phyloP scores from a whole-genome alignment of 2,329 filamentous ascomycete species.

The Colletotrichum orchidophilum region DNA sequence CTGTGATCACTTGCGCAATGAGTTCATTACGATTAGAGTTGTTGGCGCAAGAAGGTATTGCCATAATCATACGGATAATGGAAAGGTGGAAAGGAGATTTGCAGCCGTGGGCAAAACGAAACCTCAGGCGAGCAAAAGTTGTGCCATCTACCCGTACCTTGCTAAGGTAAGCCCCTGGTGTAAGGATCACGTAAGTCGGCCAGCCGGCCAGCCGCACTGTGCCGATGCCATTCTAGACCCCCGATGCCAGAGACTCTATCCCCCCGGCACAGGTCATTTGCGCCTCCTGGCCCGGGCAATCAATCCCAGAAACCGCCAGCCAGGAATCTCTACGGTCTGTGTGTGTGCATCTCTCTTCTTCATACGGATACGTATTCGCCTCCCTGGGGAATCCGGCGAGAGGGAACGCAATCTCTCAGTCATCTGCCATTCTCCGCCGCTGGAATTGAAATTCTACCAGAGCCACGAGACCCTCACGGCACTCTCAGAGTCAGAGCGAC shows the following conservation, averaged over 20 bases:
- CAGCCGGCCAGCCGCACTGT: background rate
- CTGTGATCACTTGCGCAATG: background rate
- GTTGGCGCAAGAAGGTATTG: background rate
- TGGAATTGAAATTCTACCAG: background rate
- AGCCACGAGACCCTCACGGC: background rate
- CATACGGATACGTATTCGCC: background rate
- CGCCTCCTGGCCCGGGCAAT: conserved; percentile 19
- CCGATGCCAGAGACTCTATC: background rate
- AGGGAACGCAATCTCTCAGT: background rate
- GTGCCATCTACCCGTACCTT: no score
- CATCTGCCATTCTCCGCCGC: background rate
- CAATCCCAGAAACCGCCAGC: conserved; percentile 14
- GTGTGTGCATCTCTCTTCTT: background rate
- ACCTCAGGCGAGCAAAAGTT: background rate
- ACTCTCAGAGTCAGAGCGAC: no score
- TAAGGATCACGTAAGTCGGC: background rate
- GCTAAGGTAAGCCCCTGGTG: no score
- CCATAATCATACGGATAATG: no score
- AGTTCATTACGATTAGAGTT: background rate
- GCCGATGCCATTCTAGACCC: conserved; percentile 7
- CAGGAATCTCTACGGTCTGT: conserved; percentile 23
- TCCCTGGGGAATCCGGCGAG: background rate
- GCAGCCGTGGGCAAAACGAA: background rate
- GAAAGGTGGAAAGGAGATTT: no score
- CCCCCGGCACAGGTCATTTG: conserved; percentile 28